phyloP scores from a whole-genome alignment of 176 grass and related monocot genomes.

The Aegilops longissima region DNA sequence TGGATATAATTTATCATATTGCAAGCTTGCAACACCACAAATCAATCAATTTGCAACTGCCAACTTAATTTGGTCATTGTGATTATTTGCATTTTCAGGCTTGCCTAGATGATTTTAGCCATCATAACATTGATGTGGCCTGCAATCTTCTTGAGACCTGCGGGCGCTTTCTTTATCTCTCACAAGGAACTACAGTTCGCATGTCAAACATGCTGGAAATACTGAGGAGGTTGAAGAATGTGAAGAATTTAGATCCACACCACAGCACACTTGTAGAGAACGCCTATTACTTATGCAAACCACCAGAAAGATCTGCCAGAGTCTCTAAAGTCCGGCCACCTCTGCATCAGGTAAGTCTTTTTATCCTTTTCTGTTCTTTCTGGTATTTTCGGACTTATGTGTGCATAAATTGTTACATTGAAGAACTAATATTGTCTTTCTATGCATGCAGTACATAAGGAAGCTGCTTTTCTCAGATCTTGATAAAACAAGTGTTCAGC shows the following conservation, averaged over 20 bases:
- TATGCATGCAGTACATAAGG: slow-evolving; percentile 62
- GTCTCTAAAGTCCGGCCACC: slow-evolving; percentile 19
- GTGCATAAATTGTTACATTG: not conserved
- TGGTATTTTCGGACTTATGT: not conserved
- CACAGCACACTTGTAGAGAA: slow-evolving; percentile 82
- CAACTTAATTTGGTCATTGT: slow-evolving; percentile 6
- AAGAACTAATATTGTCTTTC: slow-evolving; percentile 38
- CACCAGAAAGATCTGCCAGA: slow-evolving; percentile 19
- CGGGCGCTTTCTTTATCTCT: slow-evolving; percentile 82
- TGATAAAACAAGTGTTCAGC: slow-evolving; percentile 61
- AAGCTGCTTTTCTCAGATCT: slow-evolving; percentile 79
- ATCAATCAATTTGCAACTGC: not conserved
- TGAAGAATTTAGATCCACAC: slow-evolving; percentile 90
- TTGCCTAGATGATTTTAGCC: slow-evolving; percentile 91
- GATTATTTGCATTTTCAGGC: slow-evolving; percentile 49
- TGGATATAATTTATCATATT: not conserved
- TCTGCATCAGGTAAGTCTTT: not conserved
- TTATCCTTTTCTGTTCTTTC: not conserved
- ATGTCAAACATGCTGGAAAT: slow-evolving; percentile 93
- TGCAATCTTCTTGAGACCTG: slow-evolving; percentile 98
- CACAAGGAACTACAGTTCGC: slow-evolving; percentile 79
- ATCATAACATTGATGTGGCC: slow-evolving; percentile 96
- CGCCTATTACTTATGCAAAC: slow-evolving; percentile 21
- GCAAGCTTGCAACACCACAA: not conserved
- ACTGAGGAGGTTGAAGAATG: slow-evolving; percentile 89